phyloP scores from a whole-genome alignment of 1,139 yeast genomes.

The Nakaseomyces sp. region DNA sequence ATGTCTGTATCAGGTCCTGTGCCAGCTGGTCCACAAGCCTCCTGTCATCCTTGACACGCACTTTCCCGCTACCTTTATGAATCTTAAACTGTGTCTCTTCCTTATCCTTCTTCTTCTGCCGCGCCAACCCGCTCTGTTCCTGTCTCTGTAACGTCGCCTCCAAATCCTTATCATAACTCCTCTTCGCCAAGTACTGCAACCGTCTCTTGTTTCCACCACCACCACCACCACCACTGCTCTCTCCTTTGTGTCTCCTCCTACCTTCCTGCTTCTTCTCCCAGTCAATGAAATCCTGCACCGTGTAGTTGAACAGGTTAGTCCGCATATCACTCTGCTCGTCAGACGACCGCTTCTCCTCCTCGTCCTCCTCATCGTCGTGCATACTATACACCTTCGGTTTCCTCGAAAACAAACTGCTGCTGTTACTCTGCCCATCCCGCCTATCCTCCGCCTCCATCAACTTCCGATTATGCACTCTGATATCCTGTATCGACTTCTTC shows the following conservation, averaged over 20 bases:
- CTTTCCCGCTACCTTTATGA: conserved; percentile 12
- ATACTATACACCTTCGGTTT: conserved; percentile 32
- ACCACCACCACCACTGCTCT: no score
- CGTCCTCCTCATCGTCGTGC: conserved; percentile 30
- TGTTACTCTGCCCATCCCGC: conserved; percentile 32
- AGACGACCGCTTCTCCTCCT: conserved; percentile 16
- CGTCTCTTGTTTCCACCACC: conserved; percentile 25
- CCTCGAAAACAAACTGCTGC: background rate
- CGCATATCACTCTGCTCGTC: conserved; percentile 29
- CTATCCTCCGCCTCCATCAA: conserved; percentile 32
- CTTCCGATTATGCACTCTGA: conserved; percentile 36
- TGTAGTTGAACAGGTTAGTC: conserved; percentile 48
- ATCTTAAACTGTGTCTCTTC: conserved; percentile 15
- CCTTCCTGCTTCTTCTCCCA: conserved; percentile 46
- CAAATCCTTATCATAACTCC: conserved; percentile 31
- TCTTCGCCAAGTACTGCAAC: conserved; percentile 23
- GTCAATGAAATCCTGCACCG: conserved; percentile 57
- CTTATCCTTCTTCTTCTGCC: conserved; percentile 24
- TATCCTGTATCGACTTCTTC: conserved; percentile 33
- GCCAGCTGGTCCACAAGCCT: conserved; percentile 20
- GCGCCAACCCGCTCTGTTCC: conserved; percentile 21
- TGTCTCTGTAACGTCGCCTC: conserved; percentile 28
- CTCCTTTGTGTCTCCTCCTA: conserved; percentile 33
- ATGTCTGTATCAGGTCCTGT: conserved; percentile 18
- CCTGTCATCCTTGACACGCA: conserved; percentile 16